Conservation (phyloP, 768 basidiomycete genomes). For the Leccinum uliginosum region DNA sequence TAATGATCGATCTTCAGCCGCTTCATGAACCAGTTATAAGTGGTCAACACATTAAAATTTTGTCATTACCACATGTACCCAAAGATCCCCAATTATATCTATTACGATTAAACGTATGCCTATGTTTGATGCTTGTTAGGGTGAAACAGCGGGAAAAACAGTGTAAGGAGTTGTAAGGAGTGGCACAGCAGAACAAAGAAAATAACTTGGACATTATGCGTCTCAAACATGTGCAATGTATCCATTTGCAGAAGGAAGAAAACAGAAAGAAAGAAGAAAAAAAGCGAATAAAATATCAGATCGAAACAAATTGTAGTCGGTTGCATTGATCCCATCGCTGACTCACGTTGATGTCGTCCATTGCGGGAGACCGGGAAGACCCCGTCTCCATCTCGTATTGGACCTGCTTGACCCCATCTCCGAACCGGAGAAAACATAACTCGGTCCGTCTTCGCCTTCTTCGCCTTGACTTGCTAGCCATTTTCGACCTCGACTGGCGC, state of each 20-base stretch:
- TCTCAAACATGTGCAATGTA: conserved; percentile 11
- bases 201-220: conserved; percentile 1
- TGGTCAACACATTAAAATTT: neutral
- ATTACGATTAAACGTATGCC: conserved; percentile 16
- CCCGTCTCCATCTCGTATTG: conserved; percentile 28
- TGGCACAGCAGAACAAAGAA: conserved; percentile 3
- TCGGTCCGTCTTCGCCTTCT: conserved; percentile 27
- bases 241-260: conserved; percentile 9
- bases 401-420: conserved; percentile 12
- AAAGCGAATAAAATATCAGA: neutral
- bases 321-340: neutral
- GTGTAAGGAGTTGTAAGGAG: conserved; percentile 4
- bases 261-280: neutral
- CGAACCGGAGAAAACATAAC: conserved; percentile 21
- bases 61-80: neutral
- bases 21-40: too few species aligned
- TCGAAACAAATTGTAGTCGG: neutral
- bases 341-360: conserved; percentile 26
- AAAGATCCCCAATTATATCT: conserved; percentile 20
- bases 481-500: conserved; percentile 15
- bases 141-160: conserved; percentile 3
- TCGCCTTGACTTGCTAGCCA: conserved; percentile 28
- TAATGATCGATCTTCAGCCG: neutral
- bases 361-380: conserved; percentile 31
- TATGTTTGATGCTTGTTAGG: conserved; percentile 8